These are phyloP conservation scores for Globisporangium mamillatum DNA, from an alignment of 352 stramenopile genomes.

Conservation along the genomic window DNA sequence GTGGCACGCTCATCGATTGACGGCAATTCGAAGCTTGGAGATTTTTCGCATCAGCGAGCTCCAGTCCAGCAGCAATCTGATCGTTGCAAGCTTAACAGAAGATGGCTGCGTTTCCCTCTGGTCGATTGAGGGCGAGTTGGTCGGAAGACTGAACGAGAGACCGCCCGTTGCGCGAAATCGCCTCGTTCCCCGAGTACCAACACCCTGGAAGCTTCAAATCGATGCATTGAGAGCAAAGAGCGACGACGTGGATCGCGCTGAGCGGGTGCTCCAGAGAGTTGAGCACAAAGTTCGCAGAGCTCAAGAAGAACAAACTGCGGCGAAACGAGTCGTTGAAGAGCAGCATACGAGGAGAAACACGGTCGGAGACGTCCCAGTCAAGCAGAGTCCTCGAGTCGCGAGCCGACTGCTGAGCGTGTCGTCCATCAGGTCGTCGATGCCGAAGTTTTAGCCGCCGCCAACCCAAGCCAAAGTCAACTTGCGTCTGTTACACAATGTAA, in stretches of 20 bases:
- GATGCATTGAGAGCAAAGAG: background rate
- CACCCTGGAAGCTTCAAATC: slow-evolving; percentile 14
- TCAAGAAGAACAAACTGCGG: background rate
- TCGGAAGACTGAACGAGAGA: slow-evolving; percentile 26
- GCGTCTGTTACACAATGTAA: background rate
- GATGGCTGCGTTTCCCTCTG: slow-evolving; percentile 35
- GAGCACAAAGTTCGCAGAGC: slow-evolving; percentile 11
- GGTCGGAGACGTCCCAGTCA: background rate
- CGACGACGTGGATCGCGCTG: background rate
- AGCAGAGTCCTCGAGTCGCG: slow-evolving; percentile 5
- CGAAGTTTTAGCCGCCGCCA: background rate
- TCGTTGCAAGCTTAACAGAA: slow-evolving; percentile 30
- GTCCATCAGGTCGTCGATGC: background rate
- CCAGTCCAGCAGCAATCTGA: background rate
- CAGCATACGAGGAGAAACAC: slow-evolving; percentile 1
- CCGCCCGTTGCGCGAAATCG: background rate
- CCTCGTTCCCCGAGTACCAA: background rate
- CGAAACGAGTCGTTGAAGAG: background rate
- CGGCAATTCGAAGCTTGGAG: slow-evolving; percentile 24
- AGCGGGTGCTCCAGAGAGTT: slow-evolving; percentile 13
- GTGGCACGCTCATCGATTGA: slow-evolving; percentile 26
- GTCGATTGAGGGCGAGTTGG: slow-evolving; percentile 27
- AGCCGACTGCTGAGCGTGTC: slow-evolving; percentile 10
- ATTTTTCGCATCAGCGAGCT: slow-evolving; percentile 11
- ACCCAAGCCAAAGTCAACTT: background rate